Conservation (phyloP, 108 stramenopile genomes). For the Conticribra guillardii region DNA sequence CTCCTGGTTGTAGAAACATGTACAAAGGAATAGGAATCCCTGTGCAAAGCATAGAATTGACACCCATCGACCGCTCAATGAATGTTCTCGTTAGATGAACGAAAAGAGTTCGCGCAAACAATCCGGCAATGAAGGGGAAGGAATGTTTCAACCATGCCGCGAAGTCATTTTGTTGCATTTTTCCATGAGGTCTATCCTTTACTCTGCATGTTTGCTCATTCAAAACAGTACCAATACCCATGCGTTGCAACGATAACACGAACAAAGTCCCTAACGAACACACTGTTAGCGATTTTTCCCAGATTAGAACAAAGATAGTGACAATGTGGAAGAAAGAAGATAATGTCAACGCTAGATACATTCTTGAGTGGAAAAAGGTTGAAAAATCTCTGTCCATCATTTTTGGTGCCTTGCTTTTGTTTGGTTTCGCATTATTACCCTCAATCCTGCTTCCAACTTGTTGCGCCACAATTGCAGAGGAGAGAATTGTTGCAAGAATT, state of each 20-base stretch:
- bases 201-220: too few species aligned
- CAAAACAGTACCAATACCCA: slow-evolving; percentile 31
- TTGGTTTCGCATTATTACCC: not conserved
- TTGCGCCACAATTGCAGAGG: not conserved
- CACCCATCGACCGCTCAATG: too few species aligned
- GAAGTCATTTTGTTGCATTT: too few species aligned
- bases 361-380: slow-evolving; percentile 35
- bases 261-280: slow-evolving; percentile 31
- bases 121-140: too few species aligned
- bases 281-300: slow-evolving; percentile 62
- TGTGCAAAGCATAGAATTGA: too few species aligned
- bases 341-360: slow-evolving; percentile 49
- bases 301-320: slow-evolving; percentile 54
- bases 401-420: not conserved
- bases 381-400: not conserved
- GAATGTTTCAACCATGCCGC: too few species aligned
- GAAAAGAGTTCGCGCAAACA: too few species aligned
- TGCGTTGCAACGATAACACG: slow-evolving; percentile 39
- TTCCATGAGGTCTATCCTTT: too few species aligned
- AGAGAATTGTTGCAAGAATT: not conserved
- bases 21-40: too few species aligned
- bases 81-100: too few species aligned
- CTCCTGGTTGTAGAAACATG: too few species aligned
- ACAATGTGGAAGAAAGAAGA: slow-evolving; percentile 45
- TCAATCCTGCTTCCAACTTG: not conserved